A percentile compares a stretch with the other conserved stretches of the same genome.
These are phyloP conservation scores for Kwoniella dendrophila DNA, from an alignment of 768 basidiomycete genomes.

Conservation along the genomic window DNA sequence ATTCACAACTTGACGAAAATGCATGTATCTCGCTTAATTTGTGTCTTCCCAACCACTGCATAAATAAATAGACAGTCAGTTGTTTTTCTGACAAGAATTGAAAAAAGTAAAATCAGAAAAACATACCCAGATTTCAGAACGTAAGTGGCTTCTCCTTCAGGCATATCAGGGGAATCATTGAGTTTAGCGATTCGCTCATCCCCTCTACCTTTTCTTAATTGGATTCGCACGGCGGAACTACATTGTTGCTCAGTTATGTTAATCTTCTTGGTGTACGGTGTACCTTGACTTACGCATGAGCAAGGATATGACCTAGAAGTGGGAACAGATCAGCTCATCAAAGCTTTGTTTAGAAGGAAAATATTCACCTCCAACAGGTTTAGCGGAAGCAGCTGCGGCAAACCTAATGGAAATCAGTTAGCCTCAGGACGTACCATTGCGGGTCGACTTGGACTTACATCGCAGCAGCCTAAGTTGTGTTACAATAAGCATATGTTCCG, in stretches of 20 bases:
- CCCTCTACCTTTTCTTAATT: slow-evolving; percentile 53
- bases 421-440: background rate
- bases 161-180: slow-evolving; percentile 52
- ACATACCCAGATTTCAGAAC: slow-evolving; percentile 46
- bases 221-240: slow-evolving; percentile 54
- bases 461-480: slow-evolving; percentile 43
- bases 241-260: background rate
- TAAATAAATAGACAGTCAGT: too few relatives aligned
- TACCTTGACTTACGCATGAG: slow-evolving; percentile 47
- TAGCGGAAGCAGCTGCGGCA: slow-evolving; percentile 87
- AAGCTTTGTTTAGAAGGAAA: too few relatives aligned
- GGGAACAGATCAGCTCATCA: too few relatives aligned
- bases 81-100: background rate
- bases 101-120: background rate
- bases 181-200: slow-evolving; percentile 55
- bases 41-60: slow-evolving; percentile 31
- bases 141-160: slow-evolving; percentile 55
- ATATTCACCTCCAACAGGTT: slow-evolving; percentile 65
- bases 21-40: background rate
- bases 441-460: slow-evolving; percentile 37
- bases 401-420: slow-evolving; percentile 68
- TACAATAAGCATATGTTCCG: background rate
- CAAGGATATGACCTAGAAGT: slow-evolving; percentile 48
- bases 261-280: background rate
- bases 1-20: background rate